phyloP scores from a whole-genome alignment of 441 rosid species.

The Manihot esculenta region DNA sequence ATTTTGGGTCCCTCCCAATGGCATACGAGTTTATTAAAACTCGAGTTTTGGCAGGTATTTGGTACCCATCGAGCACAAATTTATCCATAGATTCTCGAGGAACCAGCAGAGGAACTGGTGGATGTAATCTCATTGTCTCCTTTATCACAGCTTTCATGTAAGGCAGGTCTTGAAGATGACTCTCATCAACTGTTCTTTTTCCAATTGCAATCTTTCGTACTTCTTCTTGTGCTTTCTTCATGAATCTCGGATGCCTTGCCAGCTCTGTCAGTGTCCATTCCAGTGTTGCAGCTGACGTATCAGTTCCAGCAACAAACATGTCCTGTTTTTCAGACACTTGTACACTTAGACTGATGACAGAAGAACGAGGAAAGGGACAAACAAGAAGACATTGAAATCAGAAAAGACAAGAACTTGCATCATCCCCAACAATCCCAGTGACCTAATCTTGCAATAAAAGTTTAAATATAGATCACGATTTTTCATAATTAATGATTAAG shows the following conservation, averaged over 20 bases:
- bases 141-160: constrained; percentile 38
- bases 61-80: constrained; percentile 31
- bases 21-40: constrained; percentile 32
- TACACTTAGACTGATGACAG: no score
- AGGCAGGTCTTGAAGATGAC: constrained; percentile 22
- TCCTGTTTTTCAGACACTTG: constrained; percentile 19
- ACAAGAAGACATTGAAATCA: no score
- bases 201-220: constrained; percentile 21
- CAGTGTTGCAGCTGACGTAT: constrained; percentile 31
- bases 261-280: constrained; percentile 43
- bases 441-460: no score
- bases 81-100: constrained; percentile 38
- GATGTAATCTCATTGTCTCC: constrained; percentile 41
- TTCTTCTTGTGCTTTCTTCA: constrained; percentile 33
- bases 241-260: constrained; percentile 33
- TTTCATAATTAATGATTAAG: no score
- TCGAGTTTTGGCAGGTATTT: constrained; percentile 39
- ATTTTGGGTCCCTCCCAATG: constrained; percentile 27
- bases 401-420: neutral
- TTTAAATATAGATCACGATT: no score
- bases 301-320: constrained; percentile 44
- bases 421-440: neutral
- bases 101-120: constrained; percentile 37
- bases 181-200: constrained; percentile 18
- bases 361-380: no score